Evolutionary conservation across 495 filamentous ascomycete species (phyloP).

Genomic region (Lichina pygmaea): DNA sequence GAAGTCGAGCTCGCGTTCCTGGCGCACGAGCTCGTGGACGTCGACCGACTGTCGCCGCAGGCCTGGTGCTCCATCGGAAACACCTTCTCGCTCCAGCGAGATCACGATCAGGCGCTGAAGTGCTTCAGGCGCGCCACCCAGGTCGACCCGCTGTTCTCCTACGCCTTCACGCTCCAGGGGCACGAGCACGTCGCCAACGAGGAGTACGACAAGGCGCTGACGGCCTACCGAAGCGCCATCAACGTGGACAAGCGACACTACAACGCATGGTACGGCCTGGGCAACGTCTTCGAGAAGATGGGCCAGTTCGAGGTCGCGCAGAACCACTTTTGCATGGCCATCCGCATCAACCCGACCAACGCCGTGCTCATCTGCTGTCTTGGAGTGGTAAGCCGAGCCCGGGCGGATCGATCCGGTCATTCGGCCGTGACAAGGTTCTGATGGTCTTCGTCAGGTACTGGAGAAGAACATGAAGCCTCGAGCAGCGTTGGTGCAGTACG

Average conservation of each 20-base stretch:
- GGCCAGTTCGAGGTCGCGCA: constrained; percentile 80
- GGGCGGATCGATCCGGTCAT: not conserved
- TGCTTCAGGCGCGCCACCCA: constrained; percentile 92
- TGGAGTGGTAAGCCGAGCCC: constrained; percentile 26
- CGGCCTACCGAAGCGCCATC: constrained; percentile 59
- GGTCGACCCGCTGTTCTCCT: constrained; percentile 71
- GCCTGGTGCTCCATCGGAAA: constrained; percentile 93
- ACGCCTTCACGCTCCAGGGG: constrained; percentile 83
- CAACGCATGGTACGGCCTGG: constrained; percentile 92
- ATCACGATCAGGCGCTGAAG: constrained; percentile 80
- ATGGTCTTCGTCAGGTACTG: constrained; percentile 18
- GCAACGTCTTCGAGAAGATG: constrained; percentile 76
- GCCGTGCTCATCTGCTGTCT: constrained; percentile 76
- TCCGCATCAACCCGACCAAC: constrained; percentile 72
- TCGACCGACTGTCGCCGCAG: constrained; percentile 67
- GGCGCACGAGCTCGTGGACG: constrained; percentile 65
- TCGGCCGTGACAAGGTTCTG: not conserved
- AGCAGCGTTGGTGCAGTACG: constrained; percentile 55
- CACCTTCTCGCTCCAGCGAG: constrained; percentile 77
- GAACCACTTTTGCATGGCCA: constrained; percentile 67
- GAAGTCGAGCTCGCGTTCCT: constrained; percentile 80
- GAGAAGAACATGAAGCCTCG: constrained; percentile 63
- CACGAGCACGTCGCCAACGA: constrained; percentile 94
- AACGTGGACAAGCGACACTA: constrained; percentile 72
- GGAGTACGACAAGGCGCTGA: constrained; percentile 82